Evolutionary conservation across 2,329 filamentous ascomycete species (phyloP).

Genomic region (Colletotrichum filicis): DNA sequence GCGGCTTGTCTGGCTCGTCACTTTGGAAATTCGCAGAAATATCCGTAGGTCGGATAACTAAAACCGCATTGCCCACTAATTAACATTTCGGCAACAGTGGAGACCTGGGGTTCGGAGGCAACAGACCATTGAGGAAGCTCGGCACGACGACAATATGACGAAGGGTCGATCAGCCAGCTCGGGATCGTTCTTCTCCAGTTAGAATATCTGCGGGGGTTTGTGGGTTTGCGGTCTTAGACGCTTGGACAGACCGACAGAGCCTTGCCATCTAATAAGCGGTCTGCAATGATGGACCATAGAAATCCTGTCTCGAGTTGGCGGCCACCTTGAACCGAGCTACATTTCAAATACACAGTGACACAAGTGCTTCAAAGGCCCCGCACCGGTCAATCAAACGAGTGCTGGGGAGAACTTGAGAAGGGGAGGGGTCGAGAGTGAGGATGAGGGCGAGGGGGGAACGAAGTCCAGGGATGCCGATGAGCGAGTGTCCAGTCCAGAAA

Average conservation of each 20-base stretch:
- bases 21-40: not conserved
- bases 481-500: not conserved
- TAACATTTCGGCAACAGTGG: not conserved
- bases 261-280: not conserved
- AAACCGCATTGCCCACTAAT: not conserved
- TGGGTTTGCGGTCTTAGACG: not conserved
- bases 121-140: slow-evolving; percentile 17
- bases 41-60: not conserved
- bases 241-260: not conserved
- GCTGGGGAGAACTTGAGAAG: not conserved
- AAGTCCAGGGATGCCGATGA: too few species aligned
- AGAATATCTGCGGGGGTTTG: not conserved
- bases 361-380: not conserved
- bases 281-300: not conserved
- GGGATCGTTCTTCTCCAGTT: not conserved
- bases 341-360: not conserved
- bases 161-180: not conserved
- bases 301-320: slow-evolving; percentile 10
- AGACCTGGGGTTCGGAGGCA: slow-evolving; percentile 6
- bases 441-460: too few species aligned
- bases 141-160: slow-evolving; percentile 16
- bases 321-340: not conserved
- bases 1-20: too few species aligned
- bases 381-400: slow-evolving; percentile 24
- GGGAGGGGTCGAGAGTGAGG: not conserved